Evolutionary conservation across 176 grass and related monocot genomes (phyloP).

Genomic region (Chrysopogon serrulatus): DNA sequence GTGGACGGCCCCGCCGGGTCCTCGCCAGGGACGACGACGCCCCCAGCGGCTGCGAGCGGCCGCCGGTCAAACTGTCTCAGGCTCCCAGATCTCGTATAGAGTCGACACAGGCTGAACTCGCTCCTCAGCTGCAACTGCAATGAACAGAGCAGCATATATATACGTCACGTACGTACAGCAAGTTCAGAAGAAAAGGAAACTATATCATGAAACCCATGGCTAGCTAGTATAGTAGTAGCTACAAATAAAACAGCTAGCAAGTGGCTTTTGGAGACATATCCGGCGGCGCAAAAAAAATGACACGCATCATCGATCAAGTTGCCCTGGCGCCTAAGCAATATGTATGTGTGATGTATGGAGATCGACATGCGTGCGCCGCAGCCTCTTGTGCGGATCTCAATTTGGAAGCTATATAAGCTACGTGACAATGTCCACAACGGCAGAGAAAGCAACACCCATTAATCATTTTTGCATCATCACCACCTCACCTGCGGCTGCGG

Average conservation of each 20-base stretch:
- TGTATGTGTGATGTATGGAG: neutral
- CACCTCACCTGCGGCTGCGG: conserved; percentile 10
- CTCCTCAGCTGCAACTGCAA: conserved; percentile 48
- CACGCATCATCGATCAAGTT: conserved; percentile 16
- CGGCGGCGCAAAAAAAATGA: conserved; percentile 16
- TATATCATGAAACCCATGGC: neutral
- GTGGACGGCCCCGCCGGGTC: neutral
- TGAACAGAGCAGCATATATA: neutral
- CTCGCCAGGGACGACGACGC: conserved; percentile 1
- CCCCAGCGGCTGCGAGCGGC: conserved; percentile 21
- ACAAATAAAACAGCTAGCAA: neutral
- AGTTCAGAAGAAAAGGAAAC: neutral
- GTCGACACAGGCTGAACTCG: conserved; percentile 90
- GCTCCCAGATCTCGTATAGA: conserved; percentile 64
- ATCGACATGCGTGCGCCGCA: conserved; percentile 14
- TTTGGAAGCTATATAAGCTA: neutral
- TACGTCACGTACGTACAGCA: neutral
- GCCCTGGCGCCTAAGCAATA: neutral
- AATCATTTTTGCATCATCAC: neutral
- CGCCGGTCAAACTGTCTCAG: conserved; percentile 73
- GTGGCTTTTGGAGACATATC: conserved; percentile 12
- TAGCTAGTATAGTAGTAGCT: neutral
- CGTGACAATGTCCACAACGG: conserved; percentile 5
- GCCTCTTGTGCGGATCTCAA: neutral
- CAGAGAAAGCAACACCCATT: conserved; percentile 29